Conservation (phyloP, 1,284 basidiomycete species). For the Hypsizygus ulmarius region DNA sequence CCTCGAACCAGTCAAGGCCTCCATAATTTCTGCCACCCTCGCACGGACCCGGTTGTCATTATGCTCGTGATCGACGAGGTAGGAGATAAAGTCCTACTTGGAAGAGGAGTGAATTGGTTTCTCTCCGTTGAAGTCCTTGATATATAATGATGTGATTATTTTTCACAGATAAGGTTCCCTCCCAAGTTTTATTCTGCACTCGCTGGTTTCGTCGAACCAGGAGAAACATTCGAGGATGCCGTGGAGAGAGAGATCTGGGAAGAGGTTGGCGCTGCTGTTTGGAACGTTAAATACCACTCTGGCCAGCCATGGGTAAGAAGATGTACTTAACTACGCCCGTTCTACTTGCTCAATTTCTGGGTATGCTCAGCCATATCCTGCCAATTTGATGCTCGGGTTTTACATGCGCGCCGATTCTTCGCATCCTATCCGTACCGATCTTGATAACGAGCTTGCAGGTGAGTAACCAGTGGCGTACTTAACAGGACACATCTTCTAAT, state of each 20-base stretch:
- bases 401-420: conserved; percentile 75
- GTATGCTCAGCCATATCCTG: conserved; percentile 70
- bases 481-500: background rate
- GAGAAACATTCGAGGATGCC: conserved; percentile 92
- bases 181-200: conserved; percentile 81
- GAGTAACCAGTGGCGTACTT: conserved; percentile 22
- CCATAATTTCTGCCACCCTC: conserved; percentile 84
- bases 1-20: conserved; percentile 61
- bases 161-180: conserved; percentile 61
- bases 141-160: conserved; percentile 1
- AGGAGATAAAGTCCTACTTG: conserved; percentile 82
- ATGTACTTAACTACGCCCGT: background rate
- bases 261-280: conserved; percentile 87
- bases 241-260: conserved; percentile 93
- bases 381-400: conserved; percentile 91
- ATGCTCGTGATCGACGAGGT: conserved; percentile 83
- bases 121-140: background rate
- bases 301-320: conserved; percentile 74
- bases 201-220: conserved; percentile 90
- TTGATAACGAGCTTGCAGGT: conserved; percentile 97
- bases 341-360: background rate
- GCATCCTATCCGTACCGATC: conserved; percentile 77
- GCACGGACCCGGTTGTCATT: conserved; percentile 91
- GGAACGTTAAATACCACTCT: conserved; percentile 85
- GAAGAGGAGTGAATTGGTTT: conserved; percentile 65